Conservation (phyloP, 768 basidiomycete genomes). For the Panaeolus papilionaceus region DNA sequence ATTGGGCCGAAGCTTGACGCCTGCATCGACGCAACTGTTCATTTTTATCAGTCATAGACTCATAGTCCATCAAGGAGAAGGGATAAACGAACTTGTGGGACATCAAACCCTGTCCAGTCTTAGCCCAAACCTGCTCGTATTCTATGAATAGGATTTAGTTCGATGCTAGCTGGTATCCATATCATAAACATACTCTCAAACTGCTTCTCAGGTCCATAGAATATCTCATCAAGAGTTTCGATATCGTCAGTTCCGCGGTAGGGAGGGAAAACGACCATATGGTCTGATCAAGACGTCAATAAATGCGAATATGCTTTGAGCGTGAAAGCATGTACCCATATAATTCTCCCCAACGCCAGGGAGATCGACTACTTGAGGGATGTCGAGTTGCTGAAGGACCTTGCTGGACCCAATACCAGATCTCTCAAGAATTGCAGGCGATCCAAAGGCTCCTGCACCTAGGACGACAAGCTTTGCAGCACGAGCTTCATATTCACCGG, state of each 20-base stretch:
- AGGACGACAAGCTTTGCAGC: slow-evolving; percentile 51
- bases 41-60: neutral
- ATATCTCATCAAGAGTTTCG: slow-evolving; percentile 53
- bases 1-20: slow-evolving; percentile 61
- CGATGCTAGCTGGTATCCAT: neutral
- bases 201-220: slow-evolving; percentile 42
- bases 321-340: slow-evolving; percentile 39
- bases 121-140: slow-evolving; percentile 33
- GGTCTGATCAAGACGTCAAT: slow-evolving; percentile 36
- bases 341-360: slow-evolving; percentile 82
- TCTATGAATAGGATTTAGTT: slow-evolving; percentile 14
- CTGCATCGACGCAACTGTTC: slow-evolving; percentile 54
- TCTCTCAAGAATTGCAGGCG: slow-evolving; percentile 59
- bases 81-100: slow-evolving; percentile 52
- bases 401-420: slow-evolving; percentile 61
- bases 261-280: slow-evolving; percentile 38
- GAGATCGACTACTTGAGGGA: slow-evolving; percentile 61
- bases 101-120: slow-evolving; percentile 50
- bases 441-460: slow-evolving; percentile 58
- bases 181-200: slow-evolving; percentile 39
- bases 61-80: neutral
- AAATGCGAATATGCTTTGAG: neutral
- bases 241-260: slow-evolving; percentile 50
- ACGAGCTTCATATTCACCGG: slow-evolving; percentile 25
- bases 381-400: slow-evolving; percentile 51